Evolutionary conservation across 2,329 filamentous ascomycete genomes (phyloP), one percentile per base, ranked within the genome.

Genomic region (Penicillium sp.): DNA sequence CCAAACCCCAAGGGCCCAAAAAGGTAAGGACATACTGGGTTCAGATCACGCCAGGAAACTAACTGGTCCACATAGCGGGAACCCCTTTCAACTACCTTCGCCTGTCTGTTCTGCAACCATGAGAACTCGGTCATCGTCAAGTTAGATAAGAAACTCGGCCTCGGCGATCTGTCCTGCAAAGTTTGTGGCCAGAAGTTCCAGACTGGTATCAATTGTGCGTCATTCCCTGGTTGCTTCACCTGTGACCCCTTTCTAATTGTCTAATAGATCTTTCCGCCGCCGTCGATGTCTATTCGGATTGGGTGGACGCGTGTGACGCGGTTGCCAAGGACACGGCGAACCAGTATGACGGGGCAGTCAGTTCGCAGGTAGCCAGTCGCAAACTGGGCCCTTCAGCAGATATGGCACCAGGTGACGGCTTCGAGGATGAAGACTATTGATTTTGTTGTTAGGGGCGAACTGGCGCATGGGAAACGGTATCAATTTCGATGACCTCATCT

Each of bases 71-170:
- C 35, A 21, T 55, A 78, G 77, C 76, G 72, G 66, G 79, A 81
- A 63, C 77, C 78, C 26, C 74, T 81, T n/a, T 70, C 78, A 16
- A 93, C 91, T 3, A 85, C 86, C n/a, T 99, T 99, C 76, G 91
- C 93, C 56, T 99, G 95, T 74, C 87, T 99, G 46, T 99, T 99
- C 79, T 99, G 95, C 83, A 98, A 97, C 75, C 93, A 98, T 78
- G 95, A 98, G 73, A 95, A 92, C 65, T 91, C 93, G 0, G 91
- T 99, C 52, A 84, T 86, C 27, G 90, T 97, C 65, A 95, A 96
- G 76, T 83, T 99, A 50, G 92, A 99, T 74, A 96, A 96, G 82
- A 98, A 98, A 75, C 82, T 87, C 27, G 92, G 92, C 51, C 84
- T 96, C 37, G 95, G 93, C 47, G 86, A 90, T 60, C 82, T 99